Conservation (phyloP, 1,284 basidiomycete species). For the Pseudozyma flocculosa region DNA sequence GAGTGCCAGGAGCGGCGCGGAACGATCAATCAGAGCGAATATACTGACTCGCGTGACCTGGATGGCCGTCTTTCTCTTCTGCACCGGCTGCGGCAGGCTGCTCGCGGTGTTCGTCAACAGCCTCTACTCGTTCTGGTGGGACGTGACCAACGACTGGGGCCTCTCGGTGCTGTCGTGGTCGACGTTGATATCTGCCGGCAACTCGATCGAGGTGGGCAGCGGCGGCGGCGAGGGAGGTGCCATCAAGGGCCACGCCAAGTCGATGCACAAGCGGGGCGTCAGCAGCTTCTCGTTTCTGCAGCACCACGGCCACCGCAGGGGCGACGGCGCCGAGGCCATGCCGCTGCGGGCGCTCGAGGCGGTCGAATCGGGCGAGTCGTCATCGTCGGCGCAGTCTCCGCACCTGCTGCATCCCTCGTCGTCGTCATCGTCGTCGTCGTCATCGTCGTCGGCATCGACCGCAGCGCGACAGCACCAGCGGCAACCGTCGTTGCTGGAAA, state of each 20-base stretch:
- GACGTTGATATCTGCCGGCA: constrained; percentile 13
- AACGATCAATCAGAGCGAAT: too few relatives aligned
- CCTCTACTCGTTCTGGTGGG: constrained; percentile 98
- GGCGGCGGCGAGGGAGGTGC: too few relatives aligned
- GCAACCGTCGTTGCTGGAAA: neutral
- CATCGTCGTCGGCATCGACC: neutral
- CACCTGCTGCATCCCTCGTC: neutral
- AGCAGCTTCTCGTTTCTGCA: constrained; percentile 1
- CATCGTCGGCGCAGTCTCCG: too few relatives aligned
- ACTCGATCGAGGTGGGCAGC: too few relatives aligned
- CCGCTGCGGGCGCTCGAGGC: neutral
- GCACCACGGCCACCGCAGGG: neutral
- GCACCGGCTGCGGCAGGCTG: constrained; percentile 71
- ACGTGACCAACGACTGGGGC: constrained; percentile 97
- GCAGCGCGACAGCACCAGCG: neutral
- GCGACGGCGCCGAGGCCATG: neutral
- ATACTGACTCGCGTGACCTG: too few relatives aligned
- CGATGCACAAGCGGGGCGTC: constrained; percentile 5
- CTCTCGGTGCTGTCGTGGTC: constrained; percentile 68
- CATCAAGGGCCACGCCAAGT: neutral
- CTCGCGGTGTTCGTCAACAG: constrained; percentile 84
- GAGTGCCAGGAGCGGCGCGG: too few relatives aligned
- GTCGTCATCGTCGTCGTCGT: neutral
- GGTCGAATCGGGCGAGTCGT: neutral
- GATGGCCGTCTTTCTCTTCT: too few relatives aligned